Conservation (phyloP, 371 early-diverging fungal species). For the Mortierella sp. region DNA sequence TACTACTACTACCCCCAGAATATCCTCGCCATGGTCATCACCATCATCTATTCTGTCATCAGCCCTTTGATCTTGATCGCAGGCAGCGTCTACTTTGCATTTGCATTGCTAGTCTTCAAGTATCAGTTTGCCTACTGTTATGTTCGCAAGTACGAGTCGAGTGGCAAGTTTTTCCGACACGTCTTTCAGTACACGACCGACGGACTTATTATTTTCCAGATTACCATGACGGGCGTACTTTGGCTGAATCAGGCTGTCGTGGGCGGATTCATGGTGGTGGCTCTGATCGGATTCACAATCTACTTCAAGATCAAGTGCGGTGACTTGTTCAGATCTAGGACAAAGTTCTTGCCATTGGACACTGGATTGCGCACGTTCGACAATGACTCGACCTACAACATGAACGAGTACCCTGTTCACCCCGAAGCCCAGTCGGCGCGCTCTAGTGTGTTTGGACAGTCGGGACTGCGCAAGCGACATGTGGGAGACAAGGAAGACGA, state of each 20-base stretch:
- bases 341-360: slow-evolving; percentile 60
- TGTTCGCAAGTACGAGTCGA: slow-evolving; percentile 85
- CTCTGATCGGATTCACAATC: slow-evolving; percentile 63
- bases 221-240: slow-evolving; percentile 84
- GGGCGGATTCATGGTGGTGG: slow-evolving; percentile 60
- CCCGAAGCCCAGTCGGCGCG: slow-evolving; percentile 3
- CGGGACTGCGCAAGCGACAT: slow-evolving; percentile 4
- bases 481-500: not conserved
- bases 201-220: slow-evolving; percentile 86
- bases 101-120: slow-evolving; percentile 84
- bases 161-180: slow-evolving; percentile 80
- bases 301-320: slow-evolving; percentile 68
- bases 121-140: slow-evolving; percentile 88
- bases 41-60: slow-evolving; percentile 86
- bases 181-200: slow-evolving; percentile 83
- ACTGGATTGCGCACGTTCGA: slow-evolving; percentile 40
- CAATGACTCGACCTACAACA: not conserved
- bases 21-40: slow-evolving; percentile 81
- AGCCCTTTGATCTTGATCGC: slow-evolving; percentile 87
- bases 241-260: slow-evolving; percentile 70
- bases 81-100: slow-evolving; percentile 77
- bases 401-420: no score
- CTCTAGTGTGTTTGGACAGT: not conserved
- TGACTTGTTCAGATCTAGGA: slow-evolving; percentile 66
- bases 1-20: slow-evolving; percentile 69